These are phyloP conservation scores for Phaeodactylum tricornutum DNA, from an alignment of 108 stramenopile species.

Conservation along the genomic window DNA sequence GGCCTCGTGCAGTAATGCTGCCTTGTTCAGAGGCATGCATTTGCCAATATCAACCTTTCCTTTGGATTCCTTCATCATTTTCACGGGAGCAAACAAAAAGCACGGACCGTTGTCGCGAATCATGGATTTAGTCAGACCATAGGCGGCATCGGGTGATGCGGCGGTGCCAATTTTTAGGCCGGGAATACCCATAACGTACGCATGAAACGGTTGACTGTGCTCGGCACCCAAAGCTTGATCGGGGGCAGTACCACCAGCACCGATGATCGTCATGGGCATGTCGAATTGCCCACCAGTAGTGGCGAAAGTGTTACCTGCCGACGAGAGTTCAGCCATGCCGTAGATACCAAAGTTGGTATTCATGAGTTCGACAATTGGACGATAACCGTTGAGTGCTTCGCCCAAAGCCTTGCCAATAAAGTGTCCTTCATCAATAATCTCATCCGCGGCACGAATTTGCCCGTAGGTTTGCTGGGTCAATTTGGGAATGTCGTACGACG, in stretches of 20 bases:
- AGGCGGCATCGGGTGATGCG: conserved; percentile 91
- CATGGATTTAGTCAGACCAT: conserved; percentile 96
- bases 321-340: conserved; percentile 96
- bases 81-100: conserved; percentile 96
- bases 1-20: conserved; percentile 79
- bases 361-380: conserved; percentile 98
- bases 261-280: conserved; percentile 99
- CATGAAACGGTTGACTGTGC: conserved; percentile 98
- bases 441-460: conserved; percentile 90
- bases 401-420: conserved; percentile 98
- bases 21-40: conserved; percentile 93
- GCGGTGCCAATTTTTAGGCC: conserved; percentile 98
- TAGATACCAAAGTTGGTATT: conserved; percentile 99
- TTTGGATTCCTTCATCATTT: conserved; percentile 98
- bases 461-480: conserved; percentile 97
- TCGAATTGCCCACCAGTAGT: conserved; percentile 97
- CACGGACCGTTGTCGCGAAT: conserved; percentile 97
- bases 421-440: conserved; percentile 99
- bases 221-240: conserved; percentile 97
- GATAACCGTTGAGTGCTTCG: conserved; percentile 97
- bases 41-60: conserved; percentile 80
- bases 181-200: conserved; percentile 99
- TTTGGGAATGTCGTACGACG: conserved; percentile 97
- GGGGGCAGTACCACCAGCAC: conserved; percentile 96
- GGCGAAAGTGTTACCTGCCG: conserved; percentile 97